Evolutionary conservation across 1,139 yeast genomes (phyloP).

Genomic region (Saccharomyces pastorianus): DNA sequence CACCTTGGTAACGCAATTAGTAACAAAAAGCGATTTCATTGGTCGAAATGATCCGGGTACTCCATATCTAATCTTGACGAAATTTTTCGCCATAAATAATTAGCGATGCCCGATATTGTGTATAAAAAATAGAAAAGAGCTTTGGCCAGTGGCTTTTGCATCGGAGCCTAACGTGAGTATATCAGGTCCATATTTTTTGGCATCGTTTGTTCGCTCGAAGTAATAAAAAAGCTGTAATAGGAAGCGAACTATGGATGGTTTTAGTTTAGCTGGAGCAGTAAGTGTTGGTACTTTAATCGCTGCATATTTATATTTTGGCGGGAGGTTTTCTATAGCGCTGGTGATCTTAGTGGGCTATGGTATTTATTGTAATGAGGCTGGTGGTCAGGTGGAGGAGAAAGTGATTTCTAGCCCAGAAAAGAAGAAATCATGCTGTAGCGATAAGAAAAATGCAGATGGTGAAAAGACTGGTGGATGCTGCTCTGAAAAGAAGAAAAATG

Average conservation of each 20-base stretch:
- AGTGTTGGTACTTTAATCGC: slow-evolving; percentile 5
- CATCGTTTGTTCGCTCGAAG: too few species aligned
- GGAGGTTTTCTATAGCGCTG: slow-evolving; percentile 32
- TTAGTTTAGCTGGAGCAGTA: slow-evolving; percentile 4
- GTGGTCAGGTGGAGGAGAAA: background rate
- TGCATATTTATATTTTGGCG: slow-evolving; percentile 25
- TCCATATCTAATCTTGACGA: background rate
- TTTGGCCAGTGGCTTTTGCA: too few species aligned
- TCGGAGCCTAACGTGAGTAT: too few species aligned
- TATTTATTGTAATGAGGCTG: slow-evolving; percentile 17
- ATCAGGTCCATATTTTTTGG: too few species aligned
- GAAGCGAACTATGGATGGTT: background rate
- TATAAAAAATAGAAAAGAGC: background rate
- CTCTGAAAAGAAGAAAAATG: slow-evolving; percentile 1
- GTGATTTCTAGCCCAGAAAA: background rate
- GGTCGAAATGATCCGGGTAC: background rate
- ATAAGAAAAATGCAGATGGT: background rate
- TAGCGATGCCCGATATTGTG: slow-evolving; percentile 1
- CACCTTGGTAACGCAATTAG: background rate
- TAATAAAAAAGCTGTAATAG: background rate
- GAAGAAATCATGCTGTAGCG: slow-evolving; percentile 5
- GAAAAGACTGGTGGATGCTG: slow-evolving; percentile 2
- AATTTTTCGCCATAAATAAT: background rate
- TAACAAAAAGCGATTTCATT: background rate
- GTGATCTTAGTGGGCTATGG: slow-evolving; percentile 26